Evolutionary conservation across 2,329 filamentous ascomycete genomes (phyloP).

Genomic region (Chrysoporthe deuterocubensis): DNA sequence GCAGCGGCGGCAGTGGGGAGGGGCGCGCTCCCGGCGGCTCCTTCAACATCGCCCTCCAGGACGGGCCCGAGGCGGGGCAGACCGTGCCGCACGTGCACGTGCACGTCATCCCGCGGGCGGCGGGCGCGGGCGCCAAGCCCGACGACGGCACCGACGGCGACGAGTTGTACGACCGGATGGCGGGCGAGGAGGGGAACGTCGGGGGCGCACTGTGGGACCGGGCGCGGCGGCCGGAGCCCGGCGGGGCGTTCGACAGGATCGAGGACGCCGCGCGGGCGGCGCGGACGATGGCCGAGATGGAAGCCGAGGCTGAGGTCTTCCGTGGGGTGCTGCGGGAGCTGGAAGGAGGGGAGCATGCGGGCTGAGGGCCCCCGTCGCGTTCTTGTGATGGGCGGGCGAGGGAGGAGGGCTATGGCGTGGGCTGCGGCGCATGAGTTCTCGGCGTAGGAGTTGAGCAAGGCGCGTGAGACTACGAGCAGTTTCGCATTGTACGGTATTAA

Average conservation of each 20-base stretch:
- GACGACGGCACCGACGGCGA: slow-evolving; percentile 54
- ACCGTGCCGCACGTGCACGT: slow-evolving; percentile 93
- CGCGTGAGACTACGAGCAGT: too few species aligned
- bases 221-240: slow-evolving; percentile 42
- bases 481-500: too few species aligned
- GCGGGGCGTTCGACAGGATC: slow-evolving; percentile 67
- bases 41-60: slow-evolving; percentile 94
- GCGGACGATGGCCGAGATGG: slow-evolving; percentile 77
- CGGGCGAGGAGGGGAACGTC: slow-evolving; percentile 83
- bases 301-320: slow-evolving; percentile 73
- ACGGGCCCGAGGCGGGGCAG: slow-evolving; percentile 88
- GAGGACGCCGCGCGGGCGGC: slow-evolving; percentile 72
- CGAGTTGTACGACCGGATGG: slow-evolving; percentile 80
- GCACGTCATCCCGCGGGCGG: slow-evolving; percentile 80
- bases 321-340: slow-evolving; percentile 53
- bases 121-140: slow-evolving; percentile 53
- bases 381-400: neutral
- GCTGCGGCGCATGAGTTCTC: neutral
- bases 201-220: slow-evolving; percentile 69
- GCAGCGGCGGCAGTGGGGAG: neutral
- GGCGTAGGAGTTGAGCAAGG: too few species aligned
- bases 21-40: slow-evolving; percentile 51
- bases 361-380: too few species aligned
- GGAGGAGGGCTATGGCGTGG: neutral
- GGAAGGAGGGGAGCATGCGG: slow-evolving; percentile 38